Evolutionary conservation across 768 basidiomycete genomes (phyloP), one percentile per base, ranked within the genome.

Genomic region (Xerocomellus chrysenteron): DNA sequence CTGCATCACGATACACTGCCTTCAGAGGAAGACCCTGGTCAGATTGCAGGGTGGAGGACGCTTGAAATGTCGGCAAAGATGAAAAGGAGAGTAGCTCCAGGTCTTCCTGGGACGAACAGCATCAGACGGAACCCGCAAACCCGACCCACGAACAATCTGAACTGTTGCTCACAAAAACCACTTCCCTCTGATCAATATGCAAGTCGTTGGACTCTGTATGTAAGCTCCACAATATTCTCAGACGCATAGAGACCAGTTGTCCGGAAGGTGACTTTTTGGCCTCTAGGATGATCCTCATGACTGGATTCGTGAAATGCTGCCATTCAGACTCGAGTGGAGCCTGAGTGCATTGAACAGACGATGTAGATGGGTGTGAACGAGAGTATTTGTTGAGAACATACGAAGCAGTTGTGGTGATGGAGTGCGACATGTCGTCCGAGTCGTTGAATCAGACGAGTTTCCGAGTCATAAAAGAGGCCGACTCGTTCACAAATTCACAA

Each of bases 261-360:
- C 76, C 77, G 14, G 74, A 72, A 5, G 71, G 72, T 28, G 78
- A 74, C 66, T 78, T 85, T 61, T 75, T 82, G 35, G 78, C 75
- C 65, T 92, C 88, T 32, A 92, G 75, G 24, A 80, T 70, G 32
- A 91, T 78, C 39, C 74, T 79, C 55, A 92, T 81, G 48, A 78
- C 69, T 1, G 90, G 88, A 61, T 91, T 89, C 19, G 80, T 80
- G 62, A 85, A 90, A 65, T 91, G 89, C 64, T 90, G 86, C 90
- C 90, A 92, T 67, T 89, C 87, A 3, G 76, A 65, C 35, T 76
- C 70, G 17, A 37, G 57, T 17, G 58, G 53, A 35, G 71, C 66
- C 48, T 59, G 65, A 30, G 53, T 48, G 48, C 52, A 57, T 56
- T 56, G 55, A 13, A 47, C 42, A 19, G 55, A 56, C 36, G 51